Conservation (phyloP, 2,329 filamentous ascomycete species). For the Orbilia ellipsospora region DNA sequence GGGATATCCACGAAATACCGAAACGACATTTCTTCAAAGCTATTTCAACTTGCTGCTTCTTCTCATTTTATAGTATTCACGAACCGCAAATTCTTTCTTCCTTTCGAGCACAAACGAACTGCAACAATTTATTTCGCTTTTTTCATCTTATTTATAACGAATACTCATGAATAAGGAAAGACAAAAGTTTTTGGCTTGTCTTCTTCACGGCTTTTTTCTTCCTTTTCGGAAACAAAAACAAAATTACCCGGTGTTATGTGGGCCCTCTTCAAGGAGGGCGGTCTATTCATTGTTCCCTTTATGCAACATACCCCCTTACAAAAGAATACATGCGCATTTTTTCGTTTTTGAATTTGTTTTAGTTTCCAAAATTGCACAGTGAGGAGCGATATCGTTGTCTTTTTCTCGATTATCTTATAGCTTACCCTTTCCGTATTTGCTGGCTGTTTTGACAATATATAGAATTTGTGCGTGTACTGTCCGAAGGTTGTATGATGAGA, state of each 20-base stretch:
- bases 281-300: conserved; percentile 25
- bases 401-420: not conserved
- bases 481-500: conserved; percentile 46
- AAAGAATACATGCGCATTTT: conserved; percentile 55
- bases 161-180: conserved; percentile 55
- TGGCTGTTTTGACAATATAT: conserved; percentile 32
- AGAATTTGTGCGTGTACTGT: conserved; percentile 34
- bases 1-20: not conserved
- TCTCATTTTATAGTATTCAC: conserved; percentile 20
- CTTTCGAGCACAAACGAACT: conserved; percentile 25
- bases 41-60: conserved; percentile 5
- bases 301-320: conserved; percentile 54
- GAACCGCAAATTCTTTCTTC: conserved; percentile 12
- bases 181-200: conserved; percentile 56
- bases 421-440: conserved; percentile 1
- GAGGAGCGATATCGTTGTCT: conserved; percentile 43
- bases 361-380: conserved; percentile 43
- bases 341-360: conserved; percentile 13
- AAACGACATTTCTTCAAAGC: conserved; percentile 31
- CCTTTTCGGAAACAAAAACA: conserved; percentile 41
- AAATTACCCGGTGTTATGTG: conserved; percentile 51
- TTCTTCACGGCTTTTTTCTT: conserved; percentile 49
- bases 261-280: conserved; percentile 42
- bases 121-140: conserved; percentile 17
- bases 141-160: conserved; percentile 36